phyloP scores from a whole-genome alignment of 306 rosid genomes.

The Cyamopsis tetragonoloba region DNA sequence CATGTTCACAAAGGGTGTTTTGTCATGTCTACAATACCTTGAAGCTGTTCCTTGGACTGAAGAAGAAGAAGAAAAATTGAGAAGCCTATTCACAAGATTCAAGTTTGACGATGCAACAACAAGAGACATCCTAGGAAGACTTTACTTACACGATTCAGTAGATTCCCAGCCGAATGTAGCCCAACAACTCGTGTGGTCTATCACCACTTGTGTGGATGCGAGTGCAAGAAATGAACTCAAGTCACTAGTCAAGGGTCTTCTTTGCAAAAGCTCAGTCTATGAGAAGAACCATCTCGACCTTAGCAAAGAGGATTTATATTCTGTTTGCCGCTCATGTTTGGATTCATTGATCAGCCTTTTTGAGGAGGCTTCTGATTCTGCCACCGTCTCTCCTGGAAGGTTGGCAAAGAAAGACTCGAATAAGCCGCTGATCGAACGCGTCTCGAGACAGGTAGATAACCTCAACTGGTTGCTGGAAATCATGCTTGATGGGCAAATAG shows the following conservation, averaged over 20 bases:
- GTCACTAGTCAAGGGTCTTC: slow-evolving; percentile 70
- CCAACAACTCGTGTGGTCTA: slow-evolving; percentile 61
- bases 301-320: slow-evolving; percentile 65
- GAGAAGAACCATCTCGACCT: slow-evolving; percentile 64
- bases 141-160: slow-evolving; percentile 42
- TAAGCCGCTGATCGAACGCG: slow-evolving; percentile 60
- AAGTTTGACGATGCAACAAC: slow-evolving; percentile 74
- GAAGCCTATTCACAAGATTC: slow-evolving; percentile 58
- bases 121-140: slow-evolving; percentile 70
- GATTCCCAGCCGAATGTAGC: slow-evolving; percentile 51
- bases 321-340: slow-evolving; percentile 57
- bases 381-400: slow-evolving; percentile 24
- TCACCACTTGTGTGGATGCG: slow-evolving; percentile 57
- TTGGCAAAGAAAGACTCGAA: slow-evolving; percentile 36
- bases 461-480: slow-evolving; percentile 83
- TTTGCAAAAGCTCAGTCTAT: slow-evolving; percentile 79
- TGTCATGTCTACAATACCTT: slow-evolving; percentile 68
- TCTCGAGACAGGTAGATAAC: slow-evolving; percentile 71
- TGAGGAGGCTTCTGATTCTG: slow-evolving; percentile 47
- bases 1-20: slow-evolving; percentile 69
- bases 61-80: slow-evolving; percentile 83
- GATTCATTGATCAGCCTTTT: slow-evolving; percentile 49
- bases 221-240: slow-evolving; percentile 76
- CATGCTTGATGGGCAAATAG: slow-evolving; percentile 76
- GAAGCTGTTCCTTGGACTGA: slow-evolving; percentile 97